Conservation (phyloP, 345 rosid species). For the Eucalyptus curtisii region DNA sequence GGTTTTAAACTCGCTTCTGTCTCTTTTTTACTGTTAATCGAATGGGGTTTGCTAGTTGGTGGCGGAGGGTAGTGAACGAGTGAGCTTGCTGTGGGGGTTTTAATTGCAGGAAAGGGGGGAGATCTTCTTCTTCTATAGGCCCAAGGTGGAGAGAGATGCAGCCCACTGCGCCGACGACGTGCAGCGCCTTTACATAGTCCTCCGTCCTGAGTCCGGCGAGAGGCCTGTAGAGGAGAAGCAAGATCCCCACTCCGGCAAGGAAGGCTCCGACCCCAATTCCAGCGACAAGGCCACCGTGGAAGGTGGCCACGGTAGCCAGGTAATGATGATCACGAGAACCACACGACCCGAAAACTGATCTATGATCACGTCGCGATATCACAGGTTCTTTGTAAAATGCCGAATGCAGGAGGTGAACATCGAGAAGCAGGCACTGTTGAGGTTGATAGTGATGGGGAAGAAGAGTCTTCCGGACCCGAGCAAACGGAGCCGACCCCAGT, state of each 20-base stretch:
- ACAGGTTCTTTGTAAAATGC: neutral
- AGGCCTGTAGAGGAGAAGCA: constrained; percentile 41
- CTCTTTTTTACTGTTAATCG: too few relatives aligned
- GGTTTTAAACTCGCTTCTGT: neutral
- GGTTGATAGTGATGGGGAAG: constrained; percentile 57
- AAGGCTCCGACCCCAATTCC: constrained; percentile 4
- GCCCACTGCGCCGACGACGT: constrained; percentile 49
- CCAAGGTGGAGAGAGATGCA: constrained; percentile 57
- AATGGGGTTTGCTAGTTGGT: too few relatives aligned
- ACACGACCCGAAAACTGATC: neutral
- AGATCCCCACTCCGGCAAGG: constrained; percentile 43
- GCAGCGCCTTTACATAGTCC: constrained; percentile 47
- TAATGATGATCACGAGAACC: neutral
- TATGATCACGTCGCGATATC: neutral
- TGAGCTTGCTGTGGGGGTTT: neutral
- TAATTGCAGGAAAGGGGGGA: constrained; percentile 48
- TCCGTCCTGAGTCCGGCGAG: constrained; percentile 57
- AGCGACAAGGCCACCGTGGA: too few relatives aligned
- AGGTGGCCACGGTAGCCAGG: constrained; percentile 52
- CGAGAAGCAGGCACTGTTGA: constrained; percentile 37
- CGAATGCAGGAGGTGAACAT: constrained; percentile 33
- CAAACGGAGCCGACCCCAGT: constrained; percentile 40
- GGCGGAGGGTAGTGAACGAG: too few relatives aligned
- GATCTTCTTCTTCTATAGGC: constrained; percentile 77
- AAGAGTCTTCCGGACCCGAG: constrained; percentile 62